Percentiles rank a stretch among this genome's conserved stretches.
Conservation (phyloP, 495 filamentous ascomycete genomes). For the Hypoxylon fuscum region DNA sequence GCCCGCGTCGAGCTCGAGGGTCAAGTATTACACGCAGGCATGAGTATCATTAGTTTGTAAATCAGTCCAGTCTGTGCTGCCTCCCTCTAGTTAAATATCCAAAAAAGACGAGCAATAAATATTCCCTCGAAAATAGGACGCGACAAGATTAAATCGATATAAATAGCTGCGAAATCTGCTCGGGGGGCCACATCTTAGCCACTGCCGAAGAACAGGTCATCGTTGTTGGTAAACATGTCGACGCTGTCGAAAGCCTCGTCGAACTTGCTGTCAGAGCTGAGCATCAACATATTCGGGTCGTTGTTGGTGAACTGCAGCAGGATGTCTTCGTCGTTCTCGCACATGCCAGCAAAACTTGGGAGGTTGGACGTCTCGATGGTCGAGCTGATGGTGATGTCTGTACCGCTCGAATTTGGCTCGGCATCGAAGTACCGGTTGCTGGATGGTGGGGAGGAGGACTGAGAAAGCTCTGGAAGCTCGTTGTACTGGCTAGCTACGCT, state of each 20-base stretch:
- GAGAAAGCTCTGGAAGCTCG: slow-evolving; percentile 59
- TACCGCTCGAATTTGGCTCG: slow-evolving; percentile 47
- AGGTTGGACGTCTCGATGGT: slow-evolving; percentile 43
- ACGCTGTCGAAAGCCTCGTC: slow-evolving; percentile 53
- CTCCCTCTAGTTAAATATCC: slow-evolving; percentile 4
- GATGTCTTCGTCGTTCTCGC: slow-evolving; percentile 44
- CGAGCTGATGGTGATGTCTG: slow-evolving; percentile 38
- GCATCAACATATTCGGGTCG: slow-evolving; percentile 53
- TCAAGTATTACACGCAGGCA: slow-evolving; percentile 21
- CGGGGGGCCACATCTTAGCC: slow-evolving; percentile 12
- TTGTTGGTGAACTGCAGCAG: slow-evolving; percentile 47
- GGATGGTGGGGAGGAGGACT: slow-evolving; percentile 58
- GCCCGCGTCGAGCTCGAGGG: slow-evolving; percentile 7
- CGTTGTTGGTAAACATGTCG: slow-evolving; percentile 54
- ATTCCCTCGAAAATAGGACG: slow-evolving; percentile 23
- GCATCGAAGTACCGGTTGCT: slow-evolving; percentile 54
- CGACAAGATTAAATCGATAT: slow-evolving; percentile 48
- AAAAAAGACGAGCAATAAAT: background rate
- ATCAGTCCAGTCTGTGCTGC: slow-evolving; percentile 5
- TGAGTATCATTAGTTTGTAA: slow-evolving; percentile 9
- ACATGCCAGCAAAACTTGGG: slow-evolving; percentile 46
- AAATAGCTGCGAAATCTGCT: slow-evolving; percentile 11
- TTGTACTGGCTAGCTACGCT: slow-evolving; percentile 49
- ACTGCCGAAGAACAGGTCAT: slow-evolving; percentile 58
- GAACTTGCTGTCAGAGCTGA: slow-evolving; percentile 50